These are phyloP conservation scores for Beta macrorhiza DNA, from an alignment of 179 eudicot species.

Conservation along the genomic window DNA sequence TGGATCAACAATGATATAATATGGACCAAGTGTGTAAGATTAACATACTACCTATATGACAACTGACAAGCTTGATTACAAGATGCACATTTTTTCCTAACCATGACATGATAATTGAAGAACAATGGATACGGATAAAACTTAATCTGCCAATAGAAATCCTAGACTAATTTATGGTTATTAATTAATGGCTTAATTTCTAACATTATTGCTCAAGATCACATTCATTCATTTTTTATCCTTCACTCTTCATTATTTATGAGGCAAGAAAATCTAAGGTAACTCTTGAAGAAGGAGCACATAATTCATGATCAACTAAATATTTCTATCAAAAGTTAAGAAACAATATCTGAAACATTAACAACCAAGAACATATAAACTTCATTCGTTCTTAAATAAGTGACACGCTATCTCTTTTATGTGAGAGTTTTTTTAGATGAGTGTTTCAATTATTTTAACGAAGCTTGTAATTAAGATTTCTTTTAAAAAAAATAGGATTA, in stretches of 20 bases:
- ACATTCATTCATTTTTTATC: neutral
- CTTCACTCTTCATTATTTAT: too few species aligned
- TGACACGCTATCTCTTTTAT: too few species aligned
- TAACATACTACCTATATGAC: neutral
- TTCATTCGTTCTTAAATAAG: too few species aligned
- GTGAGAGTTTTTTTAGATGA: too few species aligned
- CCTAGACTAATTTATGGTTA: too few species aligned
- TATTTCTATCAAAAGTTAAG: too few species aligned
- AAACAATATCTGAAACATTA: neutral
- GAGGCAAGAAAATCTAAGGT: too few species aligned
- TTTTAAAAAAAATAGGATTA: too few species aligned
- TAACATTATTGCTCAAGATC: neutral
- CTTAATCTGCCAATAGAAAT: neutral
- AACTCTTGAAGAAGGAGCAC: too few species aligned
- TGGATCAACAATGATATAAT: constrained; percentile 3
- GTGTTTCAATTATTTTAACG: too few species aligned
- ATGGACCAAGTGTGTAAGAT: neutral
- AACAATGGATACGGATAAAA: neutral
- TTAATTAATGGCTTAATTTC: neutral
- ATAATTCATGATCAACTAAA: too few species aligned
- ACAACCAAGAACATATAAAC: neutral
- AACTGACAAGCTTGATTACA: neutral
- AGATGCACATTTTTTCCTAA: neutral
- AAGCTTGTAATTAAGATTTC: too few species aligned
- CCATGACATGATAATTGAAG: constrained; percentile 5